Base-by-base conservation (phyloP, 306 rosid species). In the Hippophae gyantsensis region DNA sequence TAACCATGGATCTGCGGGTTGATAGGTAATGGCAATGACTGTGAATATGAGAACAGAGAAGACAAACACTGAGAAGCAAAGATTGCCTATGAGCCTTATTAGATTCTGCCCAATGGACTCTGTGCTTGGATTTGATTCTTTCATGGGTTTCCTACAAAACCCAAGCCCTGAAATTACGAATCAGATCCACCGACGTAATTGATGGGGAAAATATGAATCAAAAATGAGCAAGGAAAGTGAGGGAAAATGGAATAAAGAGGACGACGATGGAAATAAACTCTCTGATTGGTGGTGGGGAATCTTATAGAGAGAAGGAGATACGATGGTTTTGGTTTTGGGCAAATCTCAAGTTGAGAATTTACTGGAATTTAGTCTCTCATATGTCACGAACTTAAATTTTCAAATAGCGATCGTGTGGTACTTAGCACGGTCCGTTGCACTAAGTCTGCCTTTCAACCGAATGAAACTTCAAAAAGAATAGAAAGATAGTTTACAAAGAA, bases 1-100 rank as follows among this genome's bases (percentile, higher is more conserved):
- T 6, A 93, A 89, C 99, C 99, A 93, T 32, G 97, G 99, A 81
- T 93, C 99, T 4, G 99, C 97, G 13, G 99, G 97, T 57, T 88
- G 95, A 84, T 88, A 93, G 41, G 99, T 93, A 56, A 93, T 88
- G 77, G 97, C 95, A 9, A 93, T 80, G 61, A 86, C 97, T 8
- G 99, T 88, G 69, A 93, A 73, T 60, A 93, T 82, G 47, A 93
- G 82, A 0, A 93, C 99, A 0, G 94, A 78, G 72, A 92, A 88
- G 1, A 92, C 99, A 60, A 92, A 92, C 13, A 84, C 70, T 0
- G 99, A 86, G 82, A 93, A 93, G 58, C 99, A 93, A 25, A 88
- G 85, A 26, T 88, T 88, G 79, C 94, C 82, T 9, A 93, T 88
- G 1, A 88, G 82, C 69, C 86, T 93, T 6, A 93, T 86, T 2